Evolutionary conservation across 1,139 yeast genomes (phyloP).

Genomic region (Nakaseomyces sp.): DNA sequence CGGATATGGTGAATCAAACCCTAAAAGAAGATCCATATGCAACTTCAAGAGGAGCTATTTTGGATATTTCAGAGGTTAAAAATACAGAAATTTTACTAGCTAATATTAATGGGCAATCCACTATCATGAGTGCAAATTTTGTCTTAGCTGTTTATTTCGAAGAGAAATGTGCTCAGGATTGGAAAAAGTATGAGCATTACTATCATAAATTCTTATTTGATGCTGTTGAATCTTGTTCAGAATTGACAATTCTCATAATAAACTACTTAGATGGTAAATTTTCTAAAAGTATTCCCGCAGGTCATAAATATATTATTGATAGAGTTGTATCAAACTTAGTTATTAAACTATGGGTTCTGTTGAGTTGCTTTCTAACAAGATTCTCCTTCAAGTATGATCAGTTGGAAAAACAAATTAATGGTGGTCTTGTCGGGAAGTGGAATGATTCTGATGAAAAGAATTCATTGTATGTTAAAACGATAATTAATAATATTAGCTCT

Average conservation of each 20-base stretch:
- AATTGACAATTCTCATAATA: slow-evolving; percentile 7
- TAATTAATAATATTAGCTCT: neutral
- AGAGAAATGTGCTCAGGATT: slow-evolving; percentile 6
- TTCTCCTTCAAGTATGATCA: slow-evolving; percentile 10
- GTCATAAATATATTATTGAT: slow-evolving; percentile 12
- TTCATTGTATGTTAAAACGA: neutral
- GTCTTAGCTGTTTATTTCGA: slow-evolving; percentile 15
- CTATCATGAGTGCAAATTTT: slow-evolving; percentile 10
- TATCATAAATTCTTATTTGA: slow-evolving; percentile 12
- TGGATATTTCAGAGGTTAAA: slow-evolving; percentile 9
- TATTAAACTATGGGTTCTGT: slow-evolving; percentile 13
- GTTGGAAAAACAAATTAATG: neutral
- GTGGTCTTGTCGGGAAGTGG: neutral
- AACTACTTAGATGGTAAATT: slow-evolving; percentile 10
- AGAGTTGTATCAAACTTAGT: slow-evolving; percentile 11
- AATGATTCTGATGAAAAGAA: slow-evolving; percentile 5
- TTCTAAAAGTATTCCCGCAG: slow-evolving; percentile 4
- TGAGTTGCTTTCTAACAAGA: slow-evolving; percentile 11
- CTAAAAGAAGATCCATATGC: neutral
- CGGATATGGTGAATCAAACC: neutral
- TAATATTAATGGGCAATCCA: slow-evolving; percentile 11
- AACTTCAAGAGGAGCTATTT: slow-evolving; percentile 1
- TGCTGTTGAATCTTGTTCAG: slow-evolving; percentile 7
- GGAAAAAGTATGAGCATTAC: slow-evolving; percentile 9
- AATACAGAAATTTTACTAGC: slow-evolving; percentile 11